Evolutionary conservation across 352 stramenopile genomes (phyloP), one percentile per base, ranked within the genome.

Genomic region (Aphanomyces euteiches): DNA sequence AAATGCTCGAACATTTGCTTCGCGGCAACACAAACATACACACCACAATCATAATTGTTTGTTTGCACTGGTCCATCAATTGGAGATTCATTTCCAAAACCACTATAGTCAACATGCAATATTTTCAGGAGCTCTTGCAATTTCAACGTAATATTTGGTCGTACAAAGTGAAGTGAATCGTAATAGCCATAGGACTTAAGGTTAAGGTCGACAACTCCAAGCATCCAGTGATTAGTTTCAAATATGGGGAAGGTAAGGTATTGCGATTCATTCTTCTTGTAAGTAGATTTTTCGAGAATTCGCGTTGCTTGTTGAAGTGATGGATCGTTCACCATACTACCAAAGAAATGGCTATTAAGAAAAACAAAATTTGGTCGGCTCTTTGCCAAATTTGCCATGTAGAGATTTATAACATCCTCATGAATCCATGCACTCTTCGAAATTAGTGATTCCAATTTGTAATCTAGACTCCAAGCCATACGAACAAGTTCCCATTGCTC

Each of bases 331-430:
- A 12, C 7, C 17, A 58, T 58, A 12, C 17, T 58, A 13, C 1
- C 7, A 19, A 37, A 58, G 50, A 58, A 58, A 36, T 58, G 50
- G 17, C 50, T 58, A 28, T 58, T 36, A 8, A 58, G 21, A 19
- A 58, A 58, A 12, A 28, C 50, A 19, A 58, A 13, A 36, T 36
- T 58, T 12, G 7, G 7, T 36, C 36, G 50, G 15, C 15, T 36
- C 50, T 36, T 17, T 19, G 7, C 10, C 3, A 36, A 2, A 2
- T 28, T 28, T 28, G 28, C 50, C 17, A 58, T 58, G 50, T 36
- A 58, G 36, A 19, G 17, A 28, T 58, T 58, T 19, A 58, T 58
- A 17, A 58, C 50, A 36, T 58, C 50, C 17, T 58, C 50, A 36
- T 28, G 8, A 58, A 1, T 8, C 50, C 50, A 58, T 12, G 50